Evolutionary conservation across 495 filamentous ascomycete genomes (phyloP), one percentile per base, ranked within the genome.

Genomic region (Daldinia caldariorum): DNA sequence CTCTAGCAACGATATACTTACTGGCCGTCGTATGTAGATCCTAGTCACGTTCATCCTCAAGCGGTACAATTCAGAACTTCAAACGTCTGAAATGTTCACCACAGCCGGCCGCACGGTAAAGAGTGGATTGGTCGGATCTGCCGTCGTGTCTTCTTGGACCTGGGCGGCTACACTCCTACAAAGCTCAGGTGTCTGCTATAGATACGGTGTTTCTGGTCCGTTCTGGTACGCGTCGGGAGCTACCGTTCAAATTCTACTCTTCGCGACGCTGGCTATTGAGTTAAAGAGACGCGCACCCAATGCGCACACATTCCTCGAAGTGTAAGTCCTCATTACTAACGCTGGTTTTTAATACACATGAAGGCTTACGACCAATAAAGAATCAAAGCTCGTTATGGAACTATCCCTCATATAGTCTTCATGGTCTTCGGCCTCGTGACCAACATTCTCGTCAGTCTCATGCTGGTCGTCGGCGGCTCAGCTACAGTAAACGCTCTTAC

Each of bases 61-160:
- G 75, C 83, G 91, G 74, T 97, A 97, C 76, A 94, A 97, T 77
- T 85, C 93, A 83, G 94, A 98, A 80, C 85, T 97, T 6, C 94
- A 97, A 80, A 98, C 94, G 0, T 96, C 92, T 0, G 94, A 98
- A 80, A 97, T 96, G 92, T 98, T 97, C 87, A 93, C 88, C 66
- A 98, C 94, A 2, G 94, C 94, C 53, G 94, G 94, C 16, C 84
- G 94, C 51, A 97, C 94, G 9, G 94, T 98, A 73, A 98, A 97
- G 74, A 94, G 92, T 12, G 94, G 94, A 55, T 83, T 98, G 16
- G 94, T 97, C n/a, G 92, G 93, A 4, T 91, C 92, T 32, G 94
- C 94, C n/a, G 94, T 97, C 41, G 94, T 97, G 18, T 94, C 91
- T 65, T 94, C 90, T 45, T 98, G 94, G 94, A 97, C 94, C 7